Base-by-base conservation (phyloP, 2,329 filamentous ascomycete species). In the Botrytis porri region DNA sequence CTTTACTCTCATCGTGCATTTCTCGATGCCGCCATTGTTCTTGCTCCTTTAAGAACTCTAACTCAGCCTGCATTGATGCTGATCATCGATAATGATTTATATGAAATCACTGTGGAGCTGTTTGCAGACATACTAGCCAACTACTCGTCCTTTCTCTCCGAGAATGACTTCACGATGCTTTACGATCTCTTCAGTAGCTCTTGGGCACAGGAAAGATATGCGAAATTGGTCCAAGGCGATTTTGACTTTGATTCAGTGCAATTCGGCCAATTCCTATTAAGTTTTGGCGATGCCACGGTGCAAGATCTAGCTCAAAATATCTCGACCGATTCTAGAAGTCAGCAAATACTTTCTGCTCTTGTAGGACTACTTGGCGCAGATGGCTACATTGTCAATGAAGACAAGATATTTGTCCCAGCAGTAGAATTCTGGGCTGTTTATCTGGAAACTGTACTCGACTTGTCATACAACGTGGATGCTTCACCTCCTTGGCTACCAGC, bases 391-490 rank as follows among this genome's bases (percentile, higher is more conserved):
- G 89, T 90, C 1, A 87, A 87, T 6, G 92, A 95, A 72, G 92
- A 96, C 78, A 90, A 89, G 75, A 88, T 94, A 18, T 94, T 93
- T 72, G 88, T 92, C 0, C 88, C 79, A 9, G 88, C 90, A 1
- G 85, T 95, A 22, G 93, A 96, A 78, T 95, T 96, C 80, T 96
- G 93, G 93, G 91, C 88, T 29, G 90, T 88, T 1, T 94, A 91
- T 79, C 88, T 93, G 9, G 93, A 94, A 81, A 88, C 88, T 20
- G 85, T 90, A 84, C 88, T 85, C 74, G 92, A 89, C 79, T 84
- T 82, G 16, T 82, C 87, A 63, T 88, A 85, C 74, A 85, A 86
- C 1, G 84, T 85, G n/a, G 84, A 86, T 76, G 81, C 78, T 37
- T 82, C 82, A 6, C 82, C 83, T 8, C 81, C 82, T 10, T 93